Evolutionary conservation across 1,139 yeast species (phyloP), one percentile per base, ranked within the genome.

Genomic region (Taphrina sp.): DNA sequence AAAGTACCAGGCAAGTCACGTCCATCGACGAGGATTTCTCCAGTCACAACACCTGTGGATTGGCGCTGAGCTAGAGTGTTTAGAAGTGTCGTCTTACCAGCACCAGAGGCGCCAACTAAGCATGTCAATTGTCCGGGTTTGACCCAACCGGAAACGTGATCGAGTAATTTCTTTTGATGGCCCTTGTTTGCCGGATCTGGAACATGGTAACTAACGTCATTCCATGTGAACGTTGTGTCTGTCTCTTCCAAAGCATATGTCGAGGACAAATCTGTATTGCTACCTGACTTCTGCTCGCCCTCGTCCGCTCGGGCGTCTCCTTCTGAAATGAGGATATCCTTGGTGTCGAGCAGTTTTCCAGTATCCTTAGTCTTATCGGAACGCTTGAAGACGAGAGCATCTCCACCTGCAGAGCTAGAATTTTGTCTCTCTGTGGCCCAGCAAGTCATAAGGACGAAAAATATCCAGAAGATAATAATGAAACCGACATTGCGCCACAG

Each of bases 321-420:
- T 3, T 8, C 41, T 88, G 75, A 12, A 79, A 74, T 64, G 79
- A 86, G 60, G 44, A 67, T 67, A 26, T 57, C 61, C 19, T 52
- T 54, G 26, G 31, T 44, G 4, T 42, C 57, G 8, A 55, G 44
- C 14, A 58, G 61, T 20, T 37, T 28, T 8, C 23, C n/a, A 10
- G 65, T 26, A 42, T 37, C 64, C 66, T 22, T 63, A 60, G 82
- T 55, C 49, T 66, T 65, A 59, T 65, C 65, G 58, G 70, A 60
- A 51, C 68, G 68, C 3, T 82, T 83, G 74, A 80, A 87, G 42
- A 86, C 77, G 53, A 85, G 77, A 71, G 87, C 95, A 72, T 95
- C 95, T 67, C 86, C 88, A 72, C 81, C 79, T 17, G 86, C 80
- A 67, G 89, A 86, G 65, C 82, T 83, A 65, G 83, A 83, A 61